Evolutionary conservation across 169 alveolate species (phyloP).

Genomic region (Eimeria brunetti): DNA sequence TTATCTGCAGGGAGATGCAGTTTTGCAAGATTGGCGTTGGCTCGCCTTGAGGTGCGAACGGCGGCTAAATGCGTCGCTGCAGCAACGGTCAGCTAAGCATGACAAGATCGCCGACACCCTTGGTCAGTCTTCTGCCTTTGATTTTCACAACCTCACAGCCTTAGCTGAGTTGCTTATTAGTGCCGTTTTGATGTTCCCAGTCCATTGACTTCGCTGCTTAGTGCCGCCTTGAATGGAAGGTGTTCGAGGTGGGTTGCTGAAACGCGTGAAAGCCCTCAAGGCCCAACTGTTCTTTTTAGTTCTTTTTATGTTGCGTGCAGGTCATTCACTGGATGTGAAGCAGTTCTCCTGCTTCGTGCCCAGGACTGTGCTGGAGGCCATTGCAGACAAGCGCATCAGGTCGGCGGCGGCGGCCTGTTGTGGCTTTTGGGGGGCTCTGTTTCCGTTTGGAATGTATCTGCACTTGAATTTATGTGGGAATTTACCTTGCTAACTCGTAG

Average conservation of each 20-base stretch:
- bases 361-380: conserved; percentile 88
- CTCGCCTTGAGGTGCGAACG: conserved; percentile 86
- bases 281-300: not conserved
- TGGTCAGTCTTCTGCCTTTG: conserved; percentile 1
- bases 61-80: conserved; percentile 82
- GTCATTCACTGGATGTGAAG: conserved; percentile 82
- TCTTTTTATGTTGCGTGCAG: not conserved
- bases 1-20: conserved; percentile 79
- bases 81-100: conserved; percentile 76
- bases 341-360: conserved; percentile 89
- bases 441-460: not conserved
- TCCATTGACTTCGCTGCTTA: not conserved
- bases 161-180: not conserved
- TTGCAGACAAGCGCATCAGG: conserved; percentile 86
- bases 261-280: not conserved
- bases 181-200: not conserved
- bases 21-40: conserved; percentile 89
- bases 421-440: not conserved
- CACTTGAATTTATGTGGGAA: not conserved
- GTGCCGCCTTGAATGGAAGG: not conserved
- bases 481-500: not conserved
- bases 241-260: not conserved
- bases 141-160: not conserved
- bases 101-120: conserved; percentile 80
- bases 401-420: not conserved